Evolutionary conservation across 2,329 filamentous ascomycete species (phyloP).

Genomic region (Penicillium sp.): DNA sequence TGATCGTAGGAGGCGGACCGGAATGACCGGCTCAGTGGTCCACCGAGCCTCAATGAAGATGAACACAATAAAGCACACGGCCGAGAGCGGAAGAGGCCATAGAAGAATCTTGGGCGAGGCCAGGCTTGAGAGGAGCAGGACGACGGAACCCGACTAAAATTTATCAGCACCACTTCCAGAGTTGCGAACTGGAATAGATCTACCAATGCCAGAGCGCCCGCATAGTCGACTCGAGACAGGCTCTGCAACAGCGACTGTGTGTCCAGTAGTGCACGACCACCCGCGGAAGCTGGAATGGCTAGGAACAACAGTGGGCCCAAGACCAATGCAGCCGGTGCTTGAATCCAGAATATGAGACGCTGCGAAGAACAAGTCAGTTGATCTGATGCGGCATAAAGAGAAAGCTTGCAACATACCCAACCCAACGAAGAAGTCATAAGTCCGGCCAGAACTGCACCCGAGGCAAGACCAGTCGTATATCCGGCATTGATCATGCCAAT

Average conservation of each 20-base stretch:
- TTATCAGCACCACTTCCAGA: constrained; percentile 5
- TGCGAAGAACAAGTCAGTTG: constrained; percentile 30
- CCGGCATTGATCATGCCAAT: constrained; percentile 74
- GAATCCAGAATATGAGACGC: constrained; percentile 72
- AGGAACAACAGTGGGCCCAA: constrained; percentile 65
- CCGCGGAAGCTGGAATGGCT: constrained; percentile 59
- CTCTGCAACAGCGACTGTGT: constrained; percentile 50
- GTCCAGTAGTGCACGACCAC: constrained; percentile 40
- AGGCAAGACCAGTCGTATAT: constrained; percentile 69
- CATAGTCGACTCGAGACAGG: constrained; percentile 70
- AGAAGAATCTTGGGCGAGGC: constrained; percentile 63
- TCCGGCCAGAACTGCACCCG: constrained; percentile 71
- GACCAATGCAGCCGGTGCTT: constrained; percentile 64
- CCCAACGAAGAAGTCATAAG: constrained; percentile 64
- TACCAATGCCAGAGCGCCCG: constrained; percentile 68
- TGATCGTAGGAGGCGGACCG: constrained; percentile 68
- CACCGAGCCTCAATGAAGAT: constrained; percentile 64
- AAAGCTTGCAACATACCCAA: constrained; percentile 59
- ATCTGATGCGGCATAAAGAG: not conserved
- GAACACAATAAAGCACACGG: constrained; percentile 59
- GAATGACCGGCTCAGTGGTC: constrained; percentile 72
- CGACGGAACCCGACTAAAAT: constrained; percentile 61
- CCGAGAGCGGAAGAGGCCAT: constrained; percentile 62
- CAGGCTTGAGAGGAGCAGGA: constrained; percentile 72
- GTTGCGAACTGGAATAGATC: constrained; percentile 21